Percentiles rank a stretch among this genome's conserved stretches.
Evolutionary conservation across 2,329 filamentous ascomycete genomes (phyloP).

Genomic region (Thyridium curvatum): DNA sequence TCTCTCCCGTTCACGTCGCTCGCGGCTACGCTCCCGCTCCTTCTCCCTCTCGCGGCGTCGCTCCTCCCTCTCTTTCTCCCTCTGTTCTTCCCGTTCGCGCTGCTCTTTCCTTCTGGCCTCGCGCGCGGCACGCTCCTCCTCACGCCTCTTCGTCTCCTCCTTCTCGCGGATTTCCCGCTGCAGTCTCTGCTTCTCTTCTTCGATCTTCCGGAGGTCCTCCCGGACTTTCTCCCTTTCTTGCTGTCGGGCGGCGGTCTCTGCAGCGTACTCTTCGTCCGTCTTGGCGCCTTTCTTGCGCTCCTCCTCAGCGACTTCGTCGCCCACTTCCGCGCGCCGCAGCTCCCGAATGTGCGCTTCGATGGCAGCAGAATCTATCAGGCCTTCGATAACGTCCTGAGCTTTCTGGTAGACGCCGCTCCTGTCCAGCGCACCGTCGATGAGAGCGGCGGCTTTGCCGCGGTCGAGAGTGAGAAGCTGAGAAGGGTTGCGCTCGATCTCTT

Average conservation of each 20-base stretch:
- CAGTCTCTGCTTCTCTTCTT: slow-evolving; percentile 55
- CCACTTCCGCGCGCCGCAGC: slow-evolving; percentile 61
- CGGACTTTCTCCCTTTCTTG: slow-evolving; percentile 56
- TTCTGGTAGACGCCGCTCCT: slow-evolving; percentile 69
- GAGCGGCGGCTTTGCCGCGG: slow-evolving; percentile 64
- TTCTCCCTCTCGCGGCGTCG: slow-evolving; percentile 28
- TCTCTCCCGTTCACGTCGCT: slow-evolving; percentile 19
- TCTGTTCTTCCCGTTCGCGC: slow-evolving; percentile 26
- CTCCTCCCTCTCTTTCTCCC: slow-evolving; percentile 35
- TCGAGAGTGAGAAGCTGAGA: slow-evolving; percentile 66
- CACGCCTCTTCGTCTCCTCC: slow-evolving; percentile 26
- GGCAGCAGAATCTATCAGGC: slow-evolving; percentile 59
- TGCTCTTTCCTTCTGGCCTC: slow-evolving; percentile 26
- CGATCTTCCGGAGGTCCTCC: slow-evolving; percentile 51
- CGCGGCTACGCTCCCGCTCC: slow-evolving; percentile 20
- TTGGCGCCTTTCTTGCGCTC: slow-evolving; percentile 62
- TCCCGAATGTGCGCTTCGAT: slow-evolving; percentile 67
- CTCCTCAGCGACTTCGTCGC: slow-evolving; percentile 58
- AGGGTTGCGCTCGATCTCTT: slow-evolving; percentile 70
- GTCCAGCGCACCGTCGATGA: slow-evolving; percentile 74
- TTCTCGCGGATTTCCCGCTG: slow-evolving; percentile 49
- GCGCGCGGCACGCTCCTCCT: slow-evolving; percentile 23
- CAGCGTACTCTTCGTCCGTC: slow-evolving; percentile 67
- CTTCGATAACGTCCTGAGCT: slow-evolving; percentile 60
- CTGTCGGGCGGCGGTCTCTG: slow-evolving; percentile 55